A percentile compares a stretch with the other conserved stretches of the same genome.
Conservation (phyloP, 495 filamentous ascomycete species). For the Tirmania nivea region DNA sequence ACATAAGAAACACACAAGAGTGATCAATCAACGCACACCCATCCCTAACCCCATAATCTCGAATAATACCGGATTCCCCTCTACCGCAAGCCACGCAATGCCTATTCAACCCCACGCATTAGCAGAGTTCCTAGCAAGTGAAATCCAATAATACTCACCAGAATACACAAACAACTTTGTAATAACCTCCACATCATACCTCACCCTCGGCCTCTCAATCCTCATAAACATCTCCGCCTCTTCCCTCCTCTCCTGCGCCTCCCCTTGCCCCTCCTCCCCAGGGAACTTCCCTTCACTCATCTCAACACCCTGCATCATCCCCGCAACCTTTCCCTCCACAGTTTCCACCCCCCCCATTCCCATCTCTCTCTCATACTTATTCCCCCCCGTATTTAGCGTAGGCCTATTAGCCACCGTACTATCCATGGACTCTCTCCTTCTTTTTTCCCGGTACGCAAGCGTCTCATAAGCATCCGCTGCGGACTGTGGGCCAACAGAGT, state of each 20-base stretch:
- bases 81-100: slow-evolving; percentile 56
- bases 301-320: not conserved
- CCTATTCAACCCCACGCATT: slow-evolving; percentile 24
- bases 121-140: not conserved
- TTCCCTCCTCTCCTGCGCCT: slow-evolving; percentile 17
- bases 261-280: not conserved
- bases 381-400: not conserved
- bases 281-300: not conserved
- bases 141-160: slow-evolving; percentile 32
- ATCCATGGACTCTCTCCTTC: slow-evolving; percentile 50
- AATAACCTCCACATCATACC: slow-evolving; percentile 93
- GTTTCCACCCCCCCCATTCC: not conserved
- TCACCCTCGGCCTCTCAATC: slow-evolving; percentile 67
- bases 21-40: no score
- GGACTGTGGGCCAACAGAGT: slow-evolving; percentile 85
- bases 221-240: slow-evolving; percentile 69
- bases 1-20: no score
- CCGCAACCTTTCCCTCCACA: not conserved
- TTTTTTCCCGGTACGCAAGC: slow-evolving; percentile 71
- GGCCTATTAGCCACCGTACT: no score
- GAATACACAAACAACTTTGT: slow-evolving; percentile 91
- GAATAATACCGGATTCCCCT: slow-evolving; percentile 43
- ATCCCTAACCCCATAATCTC: slow-evolving; percentile 38
- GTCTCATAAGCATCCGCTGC: slow-evolving; percentile 92
- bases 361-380: not conserved